phyloP scores from a whole-genome alignment of 805 yeast species.

The Ascoidea asiatica region DNA sequence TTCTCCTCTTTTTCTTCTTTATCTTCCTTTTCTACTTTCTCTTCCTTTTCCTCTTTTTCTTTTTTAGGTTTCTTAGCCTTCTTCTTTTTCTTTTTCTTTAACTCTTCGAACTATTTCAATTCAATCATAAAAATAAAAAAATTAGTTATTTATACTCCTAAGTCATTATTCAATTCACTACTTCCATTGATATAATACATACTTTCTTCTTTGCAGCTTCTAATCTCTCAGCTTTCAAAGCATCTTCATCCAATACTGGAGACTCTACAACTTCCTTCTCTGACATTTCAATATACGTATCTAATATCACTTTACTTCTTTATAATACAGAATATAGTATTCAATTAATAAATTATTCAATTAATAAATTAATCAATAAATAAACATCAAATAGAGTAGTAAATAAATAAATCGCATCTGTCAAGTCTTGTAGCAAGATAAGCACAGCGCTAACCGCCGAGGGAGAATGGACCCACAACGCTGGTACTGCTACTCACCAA shows the following conservation, averaged over 20 bases:
- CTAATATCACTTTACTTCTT: not conserved
- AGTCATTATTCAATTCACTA: not conserved
- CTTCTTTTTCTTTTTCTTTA: conserved; percentile 46
- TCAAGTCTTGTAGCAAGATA: not conserved
- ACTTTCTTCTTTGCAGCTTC: conserved; percentile 65
- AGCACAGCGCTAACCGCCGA: not conserved
- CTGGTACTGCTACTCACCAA: not conserved
- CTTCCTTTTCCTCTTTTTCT: conserved; percentile 11
- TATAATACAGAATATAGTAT: not conserved
- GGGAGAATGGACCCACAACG: not conserved
- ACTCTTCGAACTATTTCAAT: conserved; percentile 36
- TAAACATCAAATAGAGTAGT: too few species aligned
- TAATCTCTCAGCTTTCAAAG: conserved; percentile 41
- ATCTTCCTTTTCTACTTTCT: conserved; percentile 1
- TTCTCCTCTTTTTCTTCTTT: conserved; percentile 1
- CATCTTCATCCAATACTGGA: conserved; percentile 18
- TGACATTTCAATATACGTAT: conserved; percentile 19
- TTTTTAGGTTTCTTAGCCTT: conserved; percentile 28
- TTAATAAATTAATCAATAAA: not conserved
- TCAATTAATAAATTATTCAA: not conserved
- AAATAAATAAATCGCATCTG: too few species aligned
- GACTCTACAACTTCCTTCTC: conserved; percentile 16
- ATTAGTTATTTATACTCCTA: not conserved
- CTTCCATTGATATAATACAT: conserved; percentile 9
- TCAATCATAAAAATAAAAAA: not conserved